Base-by-base conservation (phyloP, 2,329 filamentous ascomycete genomes). In the Aspergillus tubingensis region DNA sequence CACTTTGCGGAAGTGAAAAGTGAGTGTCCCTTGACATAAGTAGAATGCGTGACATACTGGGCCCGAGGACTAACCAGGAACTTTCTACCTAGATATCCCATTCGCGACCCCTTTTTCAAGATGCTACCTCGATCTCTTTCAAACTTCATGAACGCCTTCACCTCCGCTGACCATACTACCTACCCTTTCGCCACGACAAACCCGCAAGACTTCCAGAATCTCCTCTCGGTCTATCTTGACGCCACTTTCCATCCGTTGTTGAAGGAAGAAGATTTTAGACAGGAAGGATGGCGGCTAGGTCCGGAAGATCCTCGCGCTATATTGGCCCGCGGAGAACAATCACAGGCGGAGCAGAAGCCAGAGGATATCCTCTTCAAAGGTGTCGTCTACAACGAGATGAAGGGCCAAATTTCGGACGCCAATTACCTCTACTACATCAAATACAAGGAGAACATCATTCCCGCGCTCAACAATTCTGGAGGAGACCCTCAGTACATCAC, bases 81-180 rank as follows among this genome's bases (percentile, higher is more conserved):
- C 11, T 50, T 19, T 3, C 7, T 58, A 49, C 60, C 54, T 73
- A 94, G 91, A 76, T 96, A 93, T 74, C 95, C 95, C n/a, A 94
- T 99, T 60, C 91, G 95, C 63, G 95, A 99, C 72, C 95, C 95
- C 0, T 99, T 99, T 83, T 99, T 99, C 83, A 99, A 98, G 85
- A 99, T 99, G 95, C 85, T 99, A 25, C 95, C 95, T 21, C 88
- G 95, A 68, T 97, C 95, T 5, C 84, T 99, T n/a, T 97, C 95
- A 65, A 99, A 98, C 78, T 99, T 97, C 74, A 99, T 99, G 95
- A 99, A 99, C 76, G 95, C 95, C 62, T 96, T 98, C 74, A 99
- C 95, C 44, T 92, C 93, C 25, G 90, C 92, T 21, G 94, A 98
- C 72, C 93, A 99, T 76, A 99, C 95, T 10, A 96, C 92, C 67